Percentiles rank a stretch among this genome's conserved stretches.
Evolutionary conservation across 2,329 filamentous ascomycete genomes (phyloP).

Genomic region (Thermothelomyces thermophilus): DNA sequence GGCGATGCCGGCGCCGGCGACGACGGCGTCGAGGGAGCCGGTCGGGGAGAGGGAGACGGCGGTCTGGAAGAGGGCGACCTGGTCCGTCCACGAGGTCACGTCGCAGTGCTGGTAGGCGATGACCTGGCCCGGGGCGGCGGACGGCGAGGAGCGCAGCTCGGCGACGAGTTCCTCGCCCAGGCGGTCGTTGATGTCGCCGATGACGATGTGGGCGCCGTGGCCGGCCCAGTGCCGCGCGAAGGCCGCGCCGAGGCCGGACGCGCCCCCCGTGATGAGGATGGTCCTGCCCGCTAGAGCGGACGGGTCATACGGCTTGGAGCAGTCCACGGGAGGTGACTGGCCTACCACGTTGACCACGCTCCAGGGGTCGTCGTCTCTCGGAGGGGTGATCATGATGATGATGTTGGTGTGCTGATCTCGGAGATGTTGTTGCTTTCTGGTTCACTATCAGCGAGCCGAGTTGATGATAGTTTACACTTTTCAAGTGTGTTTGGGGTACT

Average conservation of each 20-base stretch:
- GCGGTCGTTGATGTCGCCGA: slow-evolving; percentile 55
- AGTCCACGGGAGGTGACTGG: slow-evolving; percentile 40
- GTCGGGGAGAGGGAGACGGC: slow-evolving; percentile 48
- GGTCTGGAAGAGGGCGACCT: slow-evolving; percentile 56
- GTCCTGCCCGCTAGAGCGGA: slow-evolving; percentile 46
- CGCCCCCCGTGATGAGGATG: slow-evolving; percentile 58
- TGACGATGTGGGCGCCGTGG: slow-evolving; percentile 52
- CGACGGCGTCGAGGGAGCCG: slow-evolving; percentile 54
- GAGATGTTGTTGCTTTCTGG: not conserved
- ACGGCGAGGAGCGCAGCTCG: slow-evolving; percentile 39
- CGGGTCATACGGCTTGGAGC: slow-evolving; percentile 38
- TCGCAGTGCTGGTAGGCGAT: slow-evolving; percentile 52
- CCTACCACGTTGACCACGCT: slow-evolving; percentile 14
- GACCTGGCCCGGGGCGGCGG: slow-evolving; percentile 38
- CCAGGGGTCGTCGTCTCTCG: slow-evolving; percentile 19
- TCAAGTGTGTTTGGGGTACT: no score
- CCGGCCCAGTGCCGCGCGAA: slow-evolving; percentile 49
- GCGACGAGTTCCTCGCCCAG: slow-evolving; percentile 50
- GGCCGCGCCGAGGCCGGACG: slow-evolving; percentile 52
- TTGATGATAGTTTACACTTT: no score
- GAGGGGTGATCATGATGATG: slow-evolving; percentile 11
- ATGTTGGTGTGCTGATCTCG: not conserved
- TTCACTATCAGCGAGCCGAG: no score
- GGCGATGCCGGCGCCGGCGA: slow-evolving; percentile 60
- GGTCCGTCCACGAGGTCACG: slow-evolving; percentile 58